These are phyloP conservation scores for Berberis thunbergii DNA, from an alignment of 164 flowering plant genomes.

Conservation along the genomic window DNA sequence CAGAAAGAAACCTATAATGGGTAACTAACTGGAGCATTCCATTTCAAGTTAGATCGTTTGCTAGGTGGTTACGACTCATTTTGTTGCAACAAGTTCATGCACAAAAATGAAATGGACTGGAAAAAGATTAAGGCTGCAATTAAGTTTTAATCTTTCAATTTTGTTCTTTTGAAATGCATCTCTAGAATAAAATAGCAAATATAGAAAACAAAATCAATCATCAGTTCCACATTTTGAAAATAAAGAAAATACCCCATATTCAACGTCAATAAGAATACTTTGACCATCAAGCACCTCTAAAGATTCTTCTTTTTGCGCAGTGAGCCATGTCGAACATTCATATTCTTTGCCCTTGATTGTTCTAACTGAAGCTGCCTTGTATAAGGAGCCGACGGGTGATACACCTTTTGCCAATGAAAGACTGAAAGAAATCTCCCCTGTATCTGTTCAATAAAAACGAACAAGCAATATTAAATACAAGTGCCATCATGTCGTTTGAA, in stretches of 20 bases:
- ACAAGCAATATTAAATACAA: not conserved
- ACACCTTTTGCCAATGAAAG: slow-evolving; percentile 44
- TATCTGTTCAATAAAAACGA: slow-evolving; percentile 30
- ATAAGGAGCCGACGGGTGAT: slow-evolving; percentile 42
- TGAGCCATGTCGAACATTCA: slow-evolving; percentile 47
- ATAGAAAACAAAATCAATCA: too few species aligned
- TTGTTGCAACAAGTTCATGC: too few species aligned
- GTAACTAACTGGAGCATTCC: too few species aligned
- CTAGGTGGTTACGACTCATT: too few species aligned
- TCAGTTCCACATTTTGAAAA: not conserved
- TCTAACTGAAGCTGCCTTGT: slow-evolving; percentile 57
- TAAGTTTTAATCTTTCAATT: too few species aligned
- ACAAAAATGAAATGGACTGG: too few species aligned
- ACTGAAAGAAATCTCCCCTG: slow-evolving; percentile 49
- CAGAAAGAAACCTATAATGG: too few species aligned
- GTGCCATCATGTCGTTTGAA: too few species aligned
- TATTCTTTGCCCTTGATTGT: slow-evolving; percentile 2
- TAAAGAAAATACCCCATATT: slow-evolving; percentile 32
- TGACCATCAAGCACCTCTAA: slow-evolving; percentile 50
- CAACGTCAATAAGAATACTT: slow-evolving; percentile 35
- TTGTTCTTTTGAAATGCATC: too few species aligned
- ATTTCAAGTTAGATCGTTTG: too few species aligned
- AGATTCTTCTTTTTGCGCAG: slow-evolving; percentile 54
- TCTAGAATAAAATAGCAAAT: not conserved
- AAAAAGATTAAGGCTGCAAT: too few species aligned